A percentile compares a stretch with the other conserved stretches of the same genome.
These are phyloP conservation scores for Nigrograna mackinnonii DNA, from an alignment of 2,329 filamentous ascomycete species.

Conservation along the genomic window DNA sequence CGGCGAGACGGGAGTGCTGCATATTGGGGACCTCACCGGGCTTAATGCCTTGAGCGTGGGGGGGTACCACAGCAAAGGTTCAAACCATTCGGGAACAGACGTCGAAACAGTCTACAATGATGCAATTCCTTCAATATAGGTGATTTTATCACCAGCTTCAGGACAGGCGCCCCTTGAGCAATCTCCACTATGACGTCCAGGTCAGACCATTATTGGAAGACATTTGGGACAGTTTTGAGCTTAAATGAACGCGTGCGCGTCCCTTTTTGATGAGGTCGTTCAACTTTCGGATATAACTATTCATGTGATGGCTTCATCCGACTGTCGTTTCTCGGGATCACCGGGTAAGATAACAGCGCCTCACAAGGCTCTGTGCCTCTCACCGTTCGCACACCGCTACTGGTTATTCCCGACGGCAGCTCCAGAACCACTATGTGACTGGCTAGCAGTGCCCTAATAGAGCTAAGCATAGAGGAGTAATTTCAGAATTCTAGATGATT, in stretches of 20 bases:
- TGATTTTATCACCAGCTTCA: too few relatives aligned
- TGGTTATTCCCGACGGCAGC: background rate
- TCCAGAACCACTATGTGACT: background rate
- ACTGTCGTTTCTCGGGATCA: background rate
- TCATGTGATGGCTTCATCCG: slow-evolving; percentile 5
- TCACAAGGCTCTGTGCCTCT: too few relatives aligned
- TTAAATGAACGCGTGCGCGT: too few relatives aligned
- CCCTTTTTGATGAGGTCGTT: too few relatives aligned
- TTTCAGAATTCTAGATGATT: too few relatives aligned
- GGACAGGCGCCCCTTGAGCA: slow-evolving; percentile 2
- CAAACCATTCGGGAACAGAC: too few relatives aligned
- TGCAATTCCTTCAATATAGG: too few relatives aligned
- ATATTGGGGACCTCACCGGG: slow-evolving; percentile 3
- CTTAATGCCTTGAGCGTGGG: slow-evolving; percentile 1
- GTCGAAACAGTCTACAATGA: too few relatives aligned
- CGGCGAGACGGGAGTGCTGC: background rate
- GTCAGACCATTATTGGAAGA: slow-evolving; percentile 2
- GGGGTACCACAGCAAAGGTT: slow-evolving; percentile 2
- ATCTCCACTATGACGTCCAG: slow-evolving; percentile 5
- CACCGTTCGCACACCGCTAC: slow-evolving; percentile 5
- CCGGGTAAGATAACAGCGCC: slow-evolving; percentile 9
- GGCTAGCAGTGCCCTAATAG: too few relatives aligned
- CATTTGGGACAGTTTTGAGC: background rate
- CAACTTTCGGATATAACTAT: too few relatives aligned
- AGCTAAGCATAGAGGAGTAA: too few relatives aligned